Base-by-base conservation (phyloP, 352 stramenopile genomes). In the Globisporangium echinulatum region DNA sequence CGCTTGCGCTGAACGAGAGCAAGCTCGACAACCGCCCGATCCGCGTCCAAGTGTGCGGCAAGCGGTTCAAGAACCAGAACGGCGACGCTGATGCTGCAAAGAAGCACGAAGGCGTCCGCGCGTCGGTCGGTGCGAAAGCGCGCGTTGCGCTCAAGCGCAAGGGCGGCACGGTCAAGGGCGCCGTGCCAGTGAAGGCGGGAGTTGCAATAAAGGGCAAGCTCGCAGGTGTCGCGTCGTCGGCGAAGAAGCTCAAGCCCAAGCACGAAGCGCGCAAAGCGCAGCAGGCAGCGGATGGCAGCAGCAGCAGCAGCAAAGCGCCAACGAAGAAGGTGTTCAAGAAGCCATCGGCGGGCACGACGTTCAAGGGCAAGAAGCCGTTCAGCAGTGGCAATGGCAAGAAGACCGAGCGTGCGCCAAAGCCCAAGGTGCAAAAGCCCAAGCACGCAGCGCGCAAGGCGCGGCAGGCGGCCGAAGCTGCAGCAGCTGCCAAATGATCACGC, bases 31-130 rank as follows among this genome's bases (percentile, higher is more conserved):
- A 67, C 43, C 83, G 86, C 17, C 71, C 87, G 53, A 63, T 96
- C 8, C 82, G 83, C 44, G 73, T 94, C 11, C 76, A 87, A 58
- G 85, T 92, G 19, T 92, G 84, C 37, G 82, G 84, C 49, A 95
- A 93, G 71, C 81, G 85, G n/a, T 87, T 84, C 52, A 92, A 92
- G 72, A 90, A 88, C 64, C 73, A 77, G 48, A 76, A 80, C 42
- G 81, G 82, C 46, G 78, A 90, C 17, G 72, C 85, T 47, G 47
- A 53, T 3, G 59, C 57, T 39, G 53, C 51, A 15, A 69, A 65
- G 53, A 84, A 85, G 59, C 79, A 80, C 62, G 80, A 92, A 64
- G 81, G 83, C 17, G 49, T 75, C 4, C 74, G 79, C 36, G 71
- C 77, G 6, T 79, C 74, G 11, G 61, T 67, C 3, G 82, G 84